Evolutionary conservation across 1,139 yeast species (phyloP).

Genomic region (Magnusiomyces sp.): DNA sequence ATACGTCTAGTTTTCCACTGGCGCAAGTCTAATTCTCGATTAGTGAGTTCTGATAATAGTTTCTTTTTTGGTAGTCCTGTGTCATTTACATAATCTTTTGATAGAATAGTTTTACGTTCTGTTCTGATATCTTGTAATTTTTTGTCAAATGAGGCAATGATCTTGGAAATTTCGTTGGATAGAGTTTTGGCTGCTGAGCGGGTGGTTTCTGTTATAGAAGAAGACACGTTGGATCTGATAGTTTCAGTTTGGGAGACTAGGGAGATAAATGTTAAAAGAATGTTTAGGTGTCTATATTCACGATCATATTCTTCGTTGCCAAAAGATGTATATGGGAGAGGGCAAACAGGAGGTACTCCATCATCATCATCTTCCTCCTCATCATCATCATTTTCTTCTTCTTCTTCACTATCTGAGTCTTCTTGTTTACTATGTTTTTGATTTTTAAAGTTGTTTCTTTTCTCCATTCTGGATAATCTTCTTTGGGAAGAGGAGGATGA

Average conservation of each 20-base stretch:
- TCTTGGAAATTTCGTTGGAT: slow-evolving; percentile 8
- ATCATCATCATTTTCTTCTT: too few species aligned
- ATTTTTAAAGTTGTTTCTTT: too few species aligned
- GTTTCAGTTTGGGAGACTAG: slow-evolving; percentile 10
- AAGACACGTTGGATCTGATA: slow-evolving; percentile 7
- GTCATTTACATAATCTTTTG: too few species aligned
- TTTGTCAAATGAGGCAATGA: slow-evolving; percentile 10
- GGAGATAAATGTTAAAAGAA: slow-evolving; percentile 6
- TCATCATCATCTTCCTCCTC: too few species aligned
- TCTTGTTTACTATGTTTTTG: too few species aligned
- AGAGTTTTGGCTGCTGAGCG: background rate
- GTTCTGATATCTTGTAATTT: slow-evolving; percentile 9
- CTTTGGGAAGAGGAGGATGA: too few species aligned
- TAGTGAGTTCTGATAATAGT: slow-evolving; percentile 15
- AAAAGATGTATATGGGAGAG: slow-evolving; percentile 6
- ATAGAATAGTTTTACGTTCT: slow-evolving; percentile 5
- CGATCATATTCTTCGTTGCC: slow-evolving; percentile 22
- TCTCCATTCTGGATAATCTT: too few species aligned
- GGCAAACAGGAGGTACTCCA: too few species aligned
- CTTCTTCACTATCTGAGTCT: too few species aligned
- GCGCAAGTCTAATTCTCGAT: slow-evolving; percentile 22
- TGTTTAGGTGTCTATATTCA: slow-evolving; percentile 17
- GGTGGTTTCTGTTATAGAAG: slow-evolving; percentile 1
- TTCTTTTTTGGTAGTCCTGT: slow-evolving; percentile 15
- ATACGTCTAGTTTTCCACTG: slow-evolving; percentile 20